Base-by-base conservation (phyloP, 202 grass and related monocot species). In the Brachypodium distachyon region DNA sequence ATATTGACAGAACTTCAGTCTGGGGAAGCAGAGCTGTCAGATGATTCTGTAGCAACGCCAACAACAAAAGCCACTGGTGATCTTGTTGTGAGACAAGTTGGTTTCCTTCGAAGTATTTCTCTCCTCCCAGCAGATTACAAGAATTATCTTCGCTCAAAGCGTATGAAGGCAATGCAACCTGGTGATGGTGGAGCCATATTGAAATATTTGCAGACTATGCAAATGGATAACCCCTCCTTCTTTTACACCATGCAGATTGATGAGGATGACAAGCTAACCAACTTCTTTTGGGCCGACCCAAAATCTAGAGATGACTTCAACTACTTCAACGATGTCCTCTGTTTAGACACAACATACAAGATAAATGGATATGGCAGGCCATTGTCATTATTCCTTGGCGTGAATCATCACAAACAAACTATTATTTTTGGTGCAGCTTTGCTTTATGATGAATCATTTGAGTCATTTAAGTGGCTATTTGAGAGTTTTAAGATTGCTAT, bases 391-490 rank as follows among this genome's bases (percentile, higher is more conserved):
- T 93, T 99, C 68, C 80, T 95, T 76, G 96, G 96, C 29, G 89
- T 93, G 65, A 99, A 96, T 80, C 91, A 99, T 88, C 96, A 99
- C 77, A 99, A 90, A 63, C 96, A 99, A 90, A 83, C 77, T 53
- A 87, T 90, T 92, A 85, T 92, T 68, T 96, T 99, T 68, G 88
- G 92, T 69, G 84, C 92, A 40, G 86, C 92, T 31, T 61, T 95
- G 83, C 85, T 95, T 77, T 96, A 99, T 78, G 92, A 99, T 91
- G 96, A 99, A 83, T 95, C 91, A 22, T 82, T 89, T 56, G 92
- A 99, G 44, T 99, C 96, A 75, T 99, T 87, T 75, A 99, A 89
- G 79, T 99, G 96, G 96, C 89, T 99, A 55, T 99, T 99, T 76
- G 96, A 96, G 58, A 99, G 89, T 81, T 99, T 99, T 56, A 91